Evolutionary conservation across 83 land plant genomes (phyloP).

Genomic region (Picea mariana): DNA sequence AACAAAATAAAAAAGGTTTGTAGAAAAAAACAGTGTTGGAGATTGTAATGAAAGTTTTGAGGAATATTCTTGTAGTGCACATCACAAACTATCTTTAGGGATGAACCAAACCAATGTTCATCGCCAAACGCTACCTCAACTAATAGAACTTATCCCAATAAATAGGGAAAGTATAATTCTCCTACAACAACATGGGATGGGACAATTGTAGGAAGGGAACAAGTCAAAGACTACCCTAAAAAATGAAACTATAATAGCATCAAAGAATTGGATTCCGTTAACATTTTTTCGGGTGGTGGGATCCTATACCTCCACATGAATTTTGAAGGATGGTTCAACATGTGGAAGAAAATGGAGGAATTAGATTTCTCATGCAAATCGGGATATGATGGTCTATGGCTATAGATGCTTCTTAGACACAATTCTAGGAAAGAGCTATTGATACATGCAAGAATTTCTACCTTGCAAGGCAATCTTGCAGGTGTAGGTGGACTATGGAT

Average conservation of each 20-base stretch:
- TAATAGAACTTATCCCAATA: conserved; percentile 29
- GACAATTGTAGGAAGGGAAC: conserved; percentile 78
- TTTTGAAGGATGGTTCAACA: conserved; percentile 88
- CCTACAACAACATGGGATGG: conserved; percentile 80
- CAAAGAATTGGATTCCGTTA: conserved; percentile 82
- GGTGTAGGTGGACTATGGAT: conserved; percentile 81
- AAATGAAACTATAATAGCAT: conserved; percentile 39
- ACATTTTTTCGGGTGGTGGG: conserved; percentile 94
- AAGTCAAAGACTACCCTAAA: conserved; percentile 53
- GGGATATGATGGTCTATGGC: conserved; percentile 94
- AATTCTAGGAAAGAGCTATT: conserved; percentile 76
- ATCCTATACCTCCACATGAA: conserved; percentile 94
- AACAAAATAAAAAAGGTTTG: conserved; percentile 34
- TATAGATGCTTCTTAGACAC: conserved; percentile 95
- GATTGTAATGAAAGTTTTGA: conserved; percentile 38
- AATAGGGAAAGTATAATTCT: conserved; percentile 58
- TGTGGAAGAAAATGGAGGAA: conserved; percentile 87
- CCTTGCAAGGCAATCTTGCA: conserved; percentile 52
- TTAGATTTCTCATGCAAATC: conserved; percentile 97
- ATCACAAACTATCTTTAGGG: conserved; percentile 27
- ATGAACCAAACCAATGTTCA: conserved; percentile 46
- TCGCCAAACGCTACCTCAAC: conserved; percentile 42
- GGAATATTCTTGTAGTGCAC: conserved; percentile 38
- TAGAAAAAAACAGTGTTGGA: conserved; percentile 39
- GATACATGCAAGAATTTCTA: conserved; percentile 92